Conservation (phyloP, 2,329 filamentous ascomycete species). For the Arthrobotrys megalospora region DNA sequence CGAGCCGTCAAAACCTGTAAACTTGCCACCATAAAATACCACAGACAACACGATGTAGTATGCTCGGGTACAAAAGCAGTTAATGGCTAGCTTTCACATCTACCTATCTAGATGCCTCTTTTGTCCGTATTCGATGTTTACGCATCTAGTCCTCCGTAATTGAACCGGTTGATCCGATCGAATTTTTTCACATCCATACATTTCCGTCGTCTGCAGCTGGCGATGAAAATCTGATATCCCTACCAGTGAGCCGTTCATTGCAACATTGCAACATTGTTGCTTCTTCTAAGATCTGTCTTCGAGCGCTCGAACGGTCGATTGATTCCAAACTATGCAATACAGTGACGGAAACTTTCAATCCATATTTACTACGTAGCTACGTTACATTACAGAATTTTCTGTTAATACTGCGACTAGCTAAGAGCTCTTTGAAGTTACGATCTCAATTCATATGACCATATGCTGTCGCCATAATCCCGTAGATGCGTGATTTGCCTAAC, state of each 20-base stretch:
- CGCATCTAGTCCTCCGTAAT: background rate
- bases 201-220: background rate
- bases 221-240: background rate
- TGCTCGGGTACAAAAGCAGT: background rate
- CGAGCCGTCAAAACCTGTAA: background rate
- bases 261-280: background rate
- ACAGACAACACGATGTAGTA: background rate
- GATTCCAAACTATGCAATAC: background rate
- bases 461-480: no score
- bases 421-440: no score
- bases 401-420: no score
- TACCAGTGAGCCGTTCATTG: background rate
- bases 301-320: background rate
- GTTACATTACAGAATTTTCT: background rate
- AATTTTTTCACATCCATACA: background rate
- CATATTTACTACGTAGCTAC: background rate
- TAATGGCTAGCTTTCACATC: background rate
- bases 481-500: no score
- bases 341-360: background rate
- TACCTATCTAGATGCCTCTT: background rate
- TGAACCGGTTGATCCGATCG: background rate
- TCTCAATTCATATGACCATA: no score
- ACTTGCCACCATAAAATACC: conserved; percentile 3
- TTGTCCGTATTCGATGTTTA: background rate
- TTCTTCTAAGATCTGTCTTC: background rate